Evolutionary conservation across 345 rosid species (phyloP).

Genomic region (Eucalyptus fibrosa): DNA sequence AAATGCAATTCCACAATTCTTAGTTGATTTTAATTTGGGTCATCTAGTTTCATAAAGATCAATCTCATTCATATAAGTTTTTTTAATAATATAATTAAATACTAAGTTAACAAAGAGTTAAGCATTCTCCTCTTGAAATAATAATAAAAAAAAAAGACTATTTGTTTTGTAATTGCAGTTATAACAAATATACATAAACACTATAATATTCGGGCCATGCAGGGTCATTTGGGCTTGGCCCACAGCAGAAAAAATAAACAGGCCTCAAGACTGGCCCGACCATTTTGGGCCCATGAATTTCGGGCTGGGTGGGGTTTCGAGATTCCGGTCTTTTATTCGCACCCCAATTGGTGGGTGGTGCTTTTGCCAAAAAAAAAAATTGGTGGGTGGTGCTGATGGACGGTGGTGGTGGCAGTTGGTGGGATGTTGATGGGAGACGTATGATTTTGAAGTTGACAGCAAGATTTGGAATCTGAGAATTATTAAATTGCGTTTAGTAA

Average conservation of each 20-base stretch:
- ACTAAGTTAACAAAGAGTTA: background rate
- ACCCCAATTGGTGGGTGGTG: background rate
- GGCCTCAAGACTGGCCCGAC: background rate
- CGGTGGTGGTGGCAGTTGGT: background rate
- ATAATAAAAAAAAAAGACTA: background rate
- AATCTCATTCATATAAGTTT: background rate
- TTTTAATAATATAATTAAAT: background rate
- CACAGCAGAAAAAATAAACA: background rate
- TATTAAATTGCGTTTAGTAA: no score
- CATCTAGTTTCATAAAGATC: background rate
- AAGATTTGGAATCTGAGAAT: background rate
- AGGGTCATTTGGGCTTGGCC: background rate
- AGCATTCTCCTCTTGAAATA: background rate
- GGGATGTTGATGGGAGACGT: background rate
- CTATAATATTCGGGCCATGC: background rate
- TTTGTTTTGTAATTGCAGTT: background rate
- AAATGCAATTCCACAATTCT: background rate
- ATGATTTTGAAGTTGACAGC: background rate
- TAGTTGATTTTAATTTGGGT: background rate
- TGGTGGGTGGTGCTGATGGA: background rate
- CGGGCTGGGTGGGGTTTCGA: background rate
- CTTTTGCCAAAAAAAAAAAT: background rate
- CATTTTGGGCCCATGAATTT: background rate
- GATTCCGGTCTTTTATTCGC: background rate
- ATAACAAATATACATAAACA: background rate